Percentiles rank a stretch among this genome's conserved stretches.
Evolutionary conservation across 2,329 filamentous ascomycete species (phyloP).

Genomic region (Claviceps humidiphila): DNA sequence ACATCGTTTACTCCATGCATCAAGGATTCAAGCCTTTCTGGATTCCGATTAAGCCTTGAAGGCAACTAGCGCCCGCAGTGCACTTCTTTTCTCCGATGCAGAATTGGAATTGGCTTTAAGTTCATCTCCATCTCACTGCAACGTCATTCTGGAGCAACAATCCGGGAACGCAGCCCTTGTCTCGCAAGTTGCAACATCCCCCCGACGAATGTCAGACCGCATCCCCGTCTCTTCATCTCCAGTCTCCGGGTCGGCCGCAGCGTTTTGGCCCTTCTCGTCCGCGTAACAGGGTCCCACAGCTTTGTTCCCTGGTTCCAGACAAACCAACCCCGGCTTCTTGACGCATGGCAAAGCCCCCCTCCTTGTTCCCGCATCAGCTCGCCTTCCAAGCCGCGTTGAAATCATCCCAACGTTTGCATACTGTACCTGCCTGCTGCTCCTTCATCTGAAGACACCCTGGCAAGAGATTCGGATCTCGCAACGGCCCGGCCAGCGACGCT

Average conservation of each 20-base stretch:
- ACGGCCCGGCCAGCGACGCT: constrained; percentile 2
- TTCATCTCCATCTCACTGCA: not conserved
- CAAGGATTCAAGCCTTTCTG: no score
- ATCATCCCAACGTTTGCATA: constrained; percentile 6
- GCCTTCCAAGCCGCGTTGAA: not conserved
- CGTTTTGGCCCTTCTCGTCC: not conserved
- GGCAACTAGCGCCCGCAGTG: not conserved
- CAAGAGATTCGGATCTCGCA: not conserved
- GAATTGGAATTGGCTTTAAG: no score
- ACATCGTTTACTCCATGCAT: no score
- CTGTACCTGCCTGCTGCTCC: constrained; percentile 2
- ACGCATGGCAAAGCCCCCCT: constrained; percentile 8
- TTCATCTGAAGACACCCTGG: not conserved
- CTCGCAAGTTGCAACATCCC: not conserved
- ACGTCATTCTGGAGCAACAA: not conserved
- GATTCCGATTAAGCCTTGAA: no score
- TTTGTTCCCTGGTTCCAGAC: not conserved
- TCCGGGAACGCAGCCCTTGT: not conserved
- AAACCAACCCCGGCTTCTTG: constrained; percentile 13
- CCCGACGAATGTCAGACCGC: not conserved
- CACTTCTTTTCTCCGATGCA: no score
- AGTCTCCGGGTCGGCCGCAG: not conserved
- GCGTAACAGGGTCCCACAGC: not conserved
- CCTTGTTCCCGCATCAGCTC: not conserved
- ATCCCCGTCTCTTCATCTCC: not conserved